Conservation (phyloP, 345 rosid species). For the Eucalyptus lansdowneana region DNA sequence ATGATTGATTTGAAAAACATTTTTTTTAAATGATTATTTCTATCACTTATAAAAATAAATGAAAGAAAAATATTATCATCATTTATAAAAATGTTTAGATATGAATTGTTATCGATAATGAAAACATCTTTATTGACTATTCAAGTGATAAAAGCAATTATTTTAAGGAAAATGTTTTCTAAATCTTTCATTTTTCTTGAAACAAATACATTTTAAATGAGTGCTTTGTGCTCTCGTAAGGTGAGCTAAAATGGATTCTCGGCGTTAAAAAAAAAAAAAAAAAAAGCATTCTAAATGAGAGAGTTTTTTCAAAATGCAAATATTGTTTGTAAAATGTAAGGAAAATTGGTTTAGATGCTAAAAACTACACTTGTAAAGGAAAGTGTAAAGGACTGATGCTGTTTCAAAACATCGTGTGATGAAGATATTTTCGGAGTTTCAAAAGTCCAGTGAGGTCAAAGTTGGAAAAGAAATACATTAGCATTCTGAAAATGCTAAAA, state of each 20-base stretch:
- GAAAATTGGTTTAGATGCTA: not conserved
- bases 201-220: not conserved
- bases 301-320: not conserved
- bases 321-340: not conserved
- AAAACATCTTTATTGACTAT: not conserved
- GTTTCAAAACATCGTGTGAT: not conserved
- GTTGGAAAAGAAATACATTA: not conserved
- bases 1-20: too few relatives aligned
- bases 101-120: not conserved
- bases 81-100: too few relatives aligned
- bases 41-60: accelerated
- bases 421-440: not conserved
- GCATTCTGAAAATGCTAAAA: not conserved
- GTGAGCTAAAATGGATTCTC: too few relatives aligned
- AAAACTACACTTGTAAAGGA: not conserved
- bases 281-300: not conserved
- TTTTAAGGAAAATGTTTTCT: too few relatives aligned
- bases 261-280: too few relatives aligned
- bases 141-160: not conserved
- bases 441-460: not conserved
- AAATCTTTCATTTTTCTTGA: accelerated
- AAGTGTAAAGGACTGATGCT: not conserved
- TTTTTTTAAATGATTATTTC: too few relatives aligned
- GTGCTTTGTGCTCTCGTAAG: accelerated
- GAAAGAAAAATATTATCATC: too few relatives aligned